Conservation (phyloP, 345 rosid species). For the thale cress (Arabidopsis thaliana) region DNA sequence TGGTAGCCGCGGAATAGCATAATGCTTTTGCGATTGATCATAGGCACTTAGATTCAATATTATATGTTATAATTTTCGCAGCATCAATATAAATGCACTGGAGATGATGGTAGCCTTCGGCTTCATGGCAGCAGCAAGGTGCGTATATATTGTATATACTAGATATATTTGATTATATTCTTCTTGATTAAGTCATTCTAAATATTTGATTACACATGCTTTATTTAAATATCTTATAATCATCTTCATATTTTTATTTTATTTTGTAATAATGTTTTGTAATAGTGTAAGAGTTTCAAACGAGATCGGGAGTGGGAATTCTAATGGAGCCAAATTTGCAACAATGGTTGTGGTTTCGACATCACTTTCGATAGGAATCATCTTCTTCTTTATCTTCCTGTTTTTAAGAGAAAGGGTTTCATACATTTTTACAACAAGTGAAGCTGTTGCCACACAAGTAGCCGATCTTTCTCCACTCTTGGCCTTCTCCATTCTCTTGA, state of each 20-base stretch:
- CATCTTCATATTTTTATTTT: neutral
- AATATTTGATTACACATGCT: neutral
- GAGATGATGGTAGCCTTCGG: constrained; percentile 85
- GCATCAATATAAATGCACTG: constrained; percentile 74
- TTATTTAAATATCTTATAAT: neutral
- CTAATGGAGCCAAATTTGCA: constrained; percentile 62
- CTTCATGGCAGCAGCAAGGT: constrained; percentile 65
- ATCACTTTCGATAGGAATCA: constrained; percentile 61
- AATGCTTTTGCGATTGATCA: no score
- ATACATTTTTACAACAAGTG: constrained; percentile 58
- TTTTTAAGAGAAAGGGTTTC: constrained; percentile 57
- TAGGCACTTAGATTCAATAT: neutral
- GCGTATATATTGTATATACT: neutral
- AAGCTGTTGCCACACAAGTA: constrained; percentile 59
- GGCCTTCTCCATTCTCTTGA: constrained; percentile 72
- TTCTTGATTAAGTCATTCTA: neutral
- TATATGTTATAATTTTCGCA: constrained; percentile 35
- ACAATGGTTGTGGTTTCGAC: constrained; percentile 47
- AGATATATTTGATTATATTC: neutral
- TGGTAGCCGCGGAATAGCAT: no score
- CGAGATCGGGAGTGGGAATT: constrained; percentile 76
- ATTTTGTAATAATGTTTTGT: neutral
- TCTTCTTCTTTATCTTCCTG: constrained; percentile 54
- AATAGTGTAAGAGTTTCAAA: constrained; percentile 78
- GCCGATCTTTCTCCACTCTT: constrained; percentile 70